phyloP scores from a whole-genome alignment of 2,329 filamentous ascomycete species.

The Raffaelea ambrosiae region DNA sequence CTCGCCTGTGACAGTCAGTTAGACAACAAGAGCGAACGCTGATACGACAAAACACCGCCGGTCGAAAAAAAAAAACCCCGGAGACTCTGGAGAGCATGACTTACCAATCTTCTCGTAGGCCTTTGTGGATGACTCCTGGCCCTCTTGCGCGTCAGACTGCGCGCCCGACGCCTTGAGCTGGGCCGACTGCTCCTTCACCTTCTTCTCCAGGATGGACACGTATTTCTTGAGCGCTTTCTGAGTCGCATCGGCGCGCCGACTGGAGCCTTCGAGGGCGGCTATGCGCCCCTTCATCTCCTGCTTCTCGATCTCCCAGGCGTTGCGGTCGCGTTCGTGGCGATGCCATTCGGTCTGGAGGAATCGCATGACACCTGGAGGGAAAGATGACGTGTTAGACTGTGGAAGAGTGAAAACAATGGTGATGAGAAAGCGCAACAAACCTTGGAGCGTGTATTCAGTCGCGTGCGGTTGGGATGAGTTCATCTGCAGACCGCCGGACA shows the following conservation, averaged over 20 bases:
- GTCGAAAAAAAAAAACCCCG: no score
- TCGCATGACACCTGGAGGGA: constrained; percentile 77
- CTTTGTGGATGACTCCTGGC: constrained; percentile 37
- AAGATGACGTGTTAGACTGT: not conserved
- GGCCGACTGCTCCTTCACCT: constrained; percentile 72
- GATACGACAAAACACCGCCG: no score
- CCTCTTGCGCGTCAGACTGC: constrained; percentile 35
- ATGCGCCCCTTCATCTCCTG: constrained; percentile 99
- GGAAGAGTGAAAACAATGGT: not conserved
- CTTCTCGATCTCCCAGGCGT: constrained; percentile 97
- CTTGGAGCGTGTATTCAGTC: constrained; percentile 55
- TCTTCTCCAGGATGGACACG: constrained; percentile 79
- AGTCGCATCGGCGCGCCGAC: constrained; percentile 75
- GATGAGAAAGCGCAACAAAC: no score
- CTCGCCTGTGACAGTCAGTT: constrained; percentile 24
- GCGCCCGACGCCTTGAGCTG: constrained; percentile 51
- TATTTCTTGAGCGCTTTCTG: constrained; percentile 88
- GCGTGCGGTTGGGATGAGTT: constrained; percentile 43
- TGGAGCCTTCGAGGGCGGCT: constrained; percentile 84
- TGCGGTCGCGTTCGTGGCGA: constrained; percentile 91
- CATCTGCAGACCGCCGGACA: constrained; percentile 34
- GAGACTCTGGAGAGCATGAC: not conserved
- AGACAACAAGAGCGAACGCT: constrained; percentile 5
- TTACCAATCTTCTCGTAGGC: constrained; percentile 41
- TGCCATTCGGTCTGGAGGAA: constrained; percentile 99